These are phyloP conservation scores for Cicer cuneatum DNA, from an alignment of 306 rosid species.

Conservation along the genomic window DNA sequence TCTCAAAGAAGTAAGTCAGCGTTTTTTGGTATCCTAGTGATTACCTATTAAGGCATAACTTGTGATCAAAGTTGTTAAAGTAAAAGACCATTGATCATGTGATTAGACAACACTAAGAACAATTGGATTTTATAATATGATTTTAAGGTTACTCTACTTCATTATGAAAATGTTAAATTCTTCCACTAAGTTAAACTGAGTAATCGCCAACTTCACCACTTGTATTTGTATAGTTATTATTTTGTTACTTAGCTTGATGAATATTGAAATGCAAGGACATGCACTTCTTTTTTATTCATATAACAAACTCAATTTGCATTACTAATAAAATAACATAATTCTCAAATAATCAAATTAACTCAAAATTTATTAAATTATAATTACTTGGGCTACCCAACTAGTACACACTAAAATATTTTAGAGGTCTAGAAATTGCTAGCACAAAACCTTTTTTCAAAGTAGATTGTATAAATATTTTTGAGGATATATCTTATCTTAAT, in stretches of 20 bases:
- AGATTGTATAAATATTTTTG: no score
- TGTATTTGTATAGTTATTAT: neutral
- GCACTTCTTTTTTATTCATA: constrained; percentile 25
- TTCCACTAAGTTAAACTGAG: constrained; percentile 57
- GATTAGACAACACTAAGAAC: constrained; percentile 75
- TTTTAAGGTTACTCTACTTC: constrained; percentile 22
- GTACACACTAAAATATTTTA: no score
- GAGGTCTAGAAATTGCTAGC: no score
- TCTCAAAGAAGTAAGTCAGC: constrained; percentile 51
- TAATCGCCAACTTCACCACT: neutral
- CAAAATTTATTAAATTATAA: no score
- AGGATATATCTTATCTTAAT: no score
- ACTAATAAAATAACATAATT: no score
- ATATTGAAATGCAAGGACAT: neutral
- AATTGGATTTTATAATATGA: constrained; percentile 29
- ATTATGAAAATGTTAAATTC: constrained; percentile 55
- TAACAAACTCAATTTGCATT: neutral
- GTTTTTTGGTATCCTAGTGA: constrained; percentile 30
- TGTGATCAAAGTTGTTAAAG: constrained; percentile 27
- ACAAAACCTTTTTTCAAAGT: no score
- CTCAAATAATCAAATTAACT: no score
- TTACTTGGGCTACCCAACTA: no score
- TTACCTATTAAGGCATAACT: constrained; percentile 24
- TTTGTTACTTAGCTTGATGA: neutral
- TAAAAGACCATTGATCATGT: constrained; percentile 46